A percentile compares a stretch with the other conserved stretches of the same genome.
Conservation (phyloP, 306 rosid species). For the Cucurbita argyrosperma region DNA sequence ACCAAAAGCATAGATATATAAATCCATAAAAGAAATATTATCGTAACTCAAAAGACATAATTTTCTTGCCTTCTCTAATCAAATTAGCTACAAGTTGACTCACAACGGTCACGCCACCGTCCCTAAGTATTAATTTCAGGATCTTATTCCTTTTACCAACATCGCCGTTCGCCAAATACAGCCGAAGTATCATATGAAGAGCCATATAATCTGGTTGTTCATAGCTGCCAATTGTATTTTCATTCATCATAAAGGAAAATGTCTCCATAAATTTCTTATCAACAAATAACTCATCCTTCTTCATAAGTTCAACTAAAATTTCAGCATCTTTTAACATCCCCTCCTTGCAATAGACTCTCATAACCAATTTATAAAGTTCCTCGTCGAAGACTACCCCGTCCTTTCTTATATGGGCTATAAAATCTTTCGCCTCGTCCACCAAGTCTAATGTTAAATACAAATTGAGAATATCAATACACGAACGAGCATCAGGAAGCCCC, state of each 20-base stretch:
- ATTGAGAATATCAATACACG: constrained; percentile 64
- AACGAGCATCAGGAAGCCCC: constrained; percentile 81
- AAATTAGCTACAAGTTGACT: constrained; percentile 34
- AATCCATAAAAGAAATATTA: not conserved
- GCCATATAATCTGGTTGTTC: constrained; percentile 46
- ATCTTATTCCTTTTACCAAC: constrained; percentile 23
- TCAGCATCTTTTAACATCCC: constrained; percentile 59
- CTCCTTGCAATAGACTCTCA: constrained; percentile 61
- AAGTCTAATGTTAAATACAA: constrained; percentile 43
- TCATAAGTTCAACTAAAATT: constrained; percentile 38
- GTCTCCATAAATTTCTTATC: constrained; percentile 38
- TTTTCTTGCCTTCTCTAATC: constrained; percentile 48
- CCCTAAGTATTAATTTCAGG: constrained; percentile 33
- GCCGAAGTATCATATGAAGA: constrained; percentile 49
- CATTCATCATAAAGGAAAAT: constrained; percentile 31
- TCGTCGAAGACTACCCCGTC: constrained; percentile 36
- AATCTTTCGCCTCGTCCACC: constrained; percentile 50
- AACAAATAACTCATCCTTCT: constrained; percentile 18
- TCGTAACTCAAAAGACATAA: not conserved
- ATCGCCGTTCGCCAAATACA: constrained; percentile 40
- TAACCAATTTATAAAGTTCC: constrained; percentile 53
- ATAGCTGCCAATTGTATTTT: constrained; percentile 19
- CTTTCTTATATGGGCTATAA: constrained; percentile 40
- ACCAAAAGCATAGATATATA: constrained; percentile 9
- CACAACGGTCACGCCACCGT: constrained; percentile 31